phyloP scores from a whole-genome alignment of 148 eudicot genomes.

The Rhododendron molle region DNA sequence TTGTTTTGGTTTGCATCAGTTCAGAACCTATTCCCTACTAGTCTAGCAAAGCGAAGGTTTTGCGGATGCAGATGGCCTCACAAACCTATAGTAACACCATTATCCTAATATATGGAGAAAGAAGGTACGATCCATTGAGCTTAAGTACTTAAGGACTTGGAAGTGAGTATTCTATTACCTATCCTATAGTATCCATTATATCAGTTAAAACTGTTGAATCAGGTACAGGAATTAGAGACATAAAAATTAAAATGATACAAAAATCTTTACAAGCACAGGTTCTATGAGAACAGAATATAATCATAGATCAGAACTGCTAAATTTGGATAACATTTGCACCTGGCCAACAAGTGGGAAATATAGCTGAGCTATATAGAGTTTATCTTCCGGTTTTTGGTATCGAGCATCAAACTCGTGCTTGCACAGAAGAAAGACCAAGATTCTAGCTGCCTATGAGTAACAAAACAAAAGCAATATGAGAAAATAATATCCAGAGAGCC shows the following conservation, averaged over 20 bases:
- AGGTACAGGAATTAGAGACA: not conserved
- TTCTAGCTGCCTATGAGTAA: slow-evolving; percentile 75
- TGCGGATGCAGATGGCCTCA: not conserved
- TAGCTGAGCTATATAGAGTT: slow-evolving; percentile 89
- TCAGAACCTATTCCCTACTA: not conserved
- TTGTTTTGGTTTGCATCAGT: too few relatives aligned
- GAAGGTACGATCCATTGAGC: not conserved
- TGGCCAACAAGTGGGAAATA: slow-evolving; percentile 96
- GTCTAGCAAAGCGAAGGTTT: not conserved
- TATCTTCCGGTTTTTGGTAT: slow-evolving; percentile 96
- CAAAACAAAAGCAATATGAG: slow-evolving; percentile 15
- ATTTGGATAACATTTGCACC: slow-evolving; percentile 34
- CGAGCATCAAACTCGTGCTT: slow-evolving; percentile 98
- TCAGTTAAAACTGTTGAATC: not conserved
- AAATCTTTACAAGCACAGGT: not conserved
- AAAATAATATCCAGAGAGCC: not conserved
- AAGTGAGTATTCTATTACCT: not conserved
- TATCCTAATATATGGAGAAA: too few relatives aligned
- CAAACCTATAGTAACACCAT: not conserved
- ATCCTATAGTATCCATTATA: not conserved
- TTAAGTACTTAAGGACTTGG: not conserved
- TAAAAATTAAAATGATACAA: not conserved
- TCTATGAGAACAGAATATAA: not conserved
- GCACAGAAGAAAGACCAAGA: slow-evolving; percentile 90
- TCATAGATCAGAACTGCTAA: not conserved